Conservation (phyloP, 768 basidiomycete species). For the Fomitopsis pulvina region DNA sequence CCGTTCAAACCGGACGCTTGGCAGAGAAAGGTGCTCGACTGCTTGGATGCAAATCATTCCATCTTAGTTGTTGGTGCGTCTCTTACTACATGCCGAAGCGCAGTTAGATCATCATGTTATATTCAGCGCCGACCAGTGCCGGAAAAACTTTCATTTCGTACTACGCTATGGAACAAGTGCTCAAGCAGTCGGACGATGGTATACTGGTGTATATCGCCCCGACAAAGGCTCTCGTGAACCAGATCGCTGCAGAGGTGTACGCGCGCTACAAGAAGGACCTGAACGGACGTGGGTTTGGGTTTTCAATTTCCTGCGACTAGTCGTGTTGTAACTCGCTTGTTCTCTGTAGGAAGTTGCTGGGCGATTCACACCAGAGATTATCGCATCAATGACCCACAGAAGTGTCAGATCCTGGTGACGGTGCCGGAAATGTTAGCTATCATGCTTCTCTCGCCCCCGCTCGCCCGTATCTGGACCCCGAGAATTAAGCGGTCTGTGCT, state of each 20-base stretch:
- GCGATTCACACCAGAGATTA: slow-evolving; percentile 62
- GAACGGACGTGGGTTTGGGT: slow-evolving; percentile 23
- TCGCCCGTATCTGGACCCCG: slow-evolving; percentile 56
- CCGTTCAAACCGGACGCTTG: slow-evolving; percentile 63
- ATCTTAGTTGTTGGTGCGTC: slow-evolving; percentile 59
- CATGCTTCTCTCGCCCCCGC: slow-evolving; percentile 61
- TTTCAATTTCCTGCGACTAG: not conserved
- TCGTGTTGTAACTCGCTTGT: not conserved
- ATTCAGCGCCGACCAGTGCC: slow-evolving; percentile 58
- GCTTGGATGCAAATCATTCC: slow-evolving; percentile 50
- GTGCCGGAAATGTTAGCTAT: slow-evolving; percentile 67
- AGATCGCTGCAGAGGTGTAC: slow-evolving; percentile 70
- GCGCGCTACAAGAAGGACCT: slow-evolving; percentile 57
- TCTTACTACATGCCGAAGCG: too few relatives aligned
- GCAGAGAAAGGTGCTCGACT: slow-evolving; percentile 62
- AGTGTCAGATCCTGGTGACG: slow-evolving; percentile 68
- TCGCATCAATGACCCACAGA: slow-evolving; percentile 53
- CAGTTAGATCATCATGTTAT: too few relatives aligned
- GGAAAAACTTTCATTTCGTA: slow-evolving; percentile 76
- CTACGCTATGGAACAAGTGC: slow-evolving; percentile 69
- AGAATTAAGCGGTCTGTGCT: slow-evolving; percentile 47
- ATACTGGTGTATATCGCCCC: slow-evolving; percentile 70
- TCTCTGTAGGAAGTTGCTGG: slow-evolving; percentile 47
- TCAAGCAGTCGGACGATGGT: slow-evolving; percentile 57
- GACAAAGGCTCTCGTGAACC: slow-evolving; percentile 67